A percentile compares a stretch with the other conserved stretches of the same genome.
Evolutionary conservation across 176 grass and related monocot genomes (phyloP).

Genomic region (Puya raimondii): DNA sequence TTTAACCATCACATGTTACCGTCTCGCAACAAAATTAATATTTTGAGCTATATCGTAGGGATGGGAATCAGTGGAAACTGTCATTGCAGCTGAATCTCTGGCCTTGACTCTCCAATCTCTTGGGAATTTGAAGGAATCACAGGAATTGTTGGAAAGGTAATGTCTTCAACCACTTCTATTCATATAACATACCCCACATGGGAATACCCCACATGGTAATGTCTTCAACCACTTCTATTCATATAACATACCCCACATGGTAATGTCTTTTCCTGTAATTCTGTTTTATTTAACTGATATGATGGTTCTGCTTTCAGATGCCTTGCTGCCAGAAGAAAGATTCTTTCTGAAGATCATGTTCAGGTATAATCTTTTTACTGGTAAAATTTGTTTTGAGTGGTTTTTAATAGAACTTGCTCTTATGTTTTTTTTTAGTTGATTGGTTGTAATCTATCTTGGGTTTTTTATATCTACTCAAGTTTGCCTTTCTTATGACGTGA

Average conservation of each 20-base stretch:
- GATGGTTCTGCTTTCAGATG: conserved; percentile 53
- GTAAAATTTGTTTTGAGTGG: background rate
- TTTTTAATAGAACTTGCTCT: background rate
- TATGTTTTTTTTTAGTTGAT: background rate
- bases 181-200: too few species aligned
- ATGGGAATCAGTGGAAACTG: conserved; percentile 72
- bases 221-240: conserved; percentile 8
- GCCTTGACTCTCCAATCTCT: conserved; percentile 51
- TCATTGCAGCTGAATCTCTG: conserved; percentile 46
- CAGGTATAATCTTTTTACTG: conserved; percentile 36
- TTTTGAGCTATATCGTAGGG: conserved; percentile 41
- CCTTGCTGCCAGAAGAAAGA: conserved; percentile 43
- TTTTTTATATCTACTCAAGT: background rate
- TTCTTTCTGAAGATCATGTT: conserved; percentile 57
- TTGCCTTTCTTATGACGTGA: background rate
- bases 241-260: too few species aligned
- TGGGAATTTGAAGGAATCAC: conserved; percentile 58
- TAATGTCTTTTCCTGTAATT: conserved; percentile 1
- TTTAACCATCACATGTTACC: background rate
- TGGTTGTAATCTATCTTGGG: too few species aligned
- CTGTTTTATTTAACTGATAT: conserved; percentile 12
- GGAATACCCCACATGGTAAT: too few species aligned
- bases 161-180: conserved; percentile 9
- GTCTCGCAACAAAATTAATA: background rate
- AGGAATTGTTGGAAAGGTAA: conserved; percentile 82